Conservation (phyloP, 352 stramenopile species). For the Pythium periplocum region DNA sequence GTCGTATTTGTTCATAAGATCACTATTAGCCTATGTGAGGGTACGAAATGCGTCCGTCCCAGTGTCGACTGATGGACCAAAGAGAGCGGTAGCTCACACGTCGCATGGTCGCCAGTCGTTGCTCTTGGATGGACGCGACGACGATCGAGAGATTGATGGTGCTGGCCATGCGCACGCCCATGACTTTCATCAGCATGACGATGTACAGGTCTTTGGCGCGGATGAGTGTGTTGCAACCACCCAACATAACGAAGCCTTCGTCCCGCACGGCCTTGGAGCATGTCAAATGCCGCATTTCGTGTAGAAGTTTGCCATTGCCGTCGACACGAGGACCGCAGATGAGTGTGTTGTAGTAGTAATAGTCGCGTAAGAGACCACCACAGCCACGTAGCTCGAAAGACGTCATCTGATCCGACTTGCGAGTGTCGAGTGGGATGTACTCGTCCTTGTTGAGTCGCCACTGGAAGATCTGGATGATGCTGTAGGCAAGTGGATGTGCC, state of each 20-base stretch:
- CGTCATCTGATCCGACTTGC: constrained; percentile 20
- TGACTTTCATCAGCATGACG: constrained; percentile 28
- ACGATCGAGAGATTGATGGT: constrained; percentile 29
- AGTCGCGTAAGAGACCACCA: constrained; percentile 19
- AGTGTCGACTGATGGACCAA: constrained; percentile 20
- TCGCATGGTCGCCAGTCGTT: constrained; percentile 21
- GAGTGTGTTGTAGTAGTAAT: constrained; percentile 42
- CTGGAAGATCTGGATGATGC: constrained; percentile 28
- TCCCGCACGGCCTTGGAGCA: constrained; percentile 28
- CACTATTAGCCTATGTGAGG: constrained; percentile 20
- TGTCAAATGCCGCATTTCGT: constrained; percentile 20
- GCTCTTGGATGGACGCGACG: constrained; percentile 23
- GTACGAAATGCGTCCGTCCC: constrained; percentile 29
- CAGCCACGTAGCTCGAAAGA: constrained; percentile 30
- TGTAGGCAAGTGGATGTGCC: constrained; percentile 25
- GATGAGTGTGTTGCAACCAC: constrained; percentile 25
- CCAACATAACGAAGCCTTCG: constrained; percentile 31
- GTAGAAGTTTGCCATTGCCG: not conserved
- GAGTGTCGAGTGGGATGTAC: constrained; percentile 21
- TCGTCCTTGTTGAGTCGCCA: constrained; percentile 23
- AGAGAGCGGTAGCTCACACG: constrained; percentile 22
- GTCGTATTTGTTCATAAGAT: too few species aligned
- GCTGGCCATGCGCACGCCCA: constrained; percentile 18
- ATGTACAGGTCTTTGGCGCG: constrained; percentile 32
- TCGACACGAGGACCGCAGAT: constrained; percentile 13